These are phyloP conservation scores for Penicillium sp. DNA, from an alignment of 2,329 filamentous ascomycete genomes.

Conservation along the genomic window DNA sequence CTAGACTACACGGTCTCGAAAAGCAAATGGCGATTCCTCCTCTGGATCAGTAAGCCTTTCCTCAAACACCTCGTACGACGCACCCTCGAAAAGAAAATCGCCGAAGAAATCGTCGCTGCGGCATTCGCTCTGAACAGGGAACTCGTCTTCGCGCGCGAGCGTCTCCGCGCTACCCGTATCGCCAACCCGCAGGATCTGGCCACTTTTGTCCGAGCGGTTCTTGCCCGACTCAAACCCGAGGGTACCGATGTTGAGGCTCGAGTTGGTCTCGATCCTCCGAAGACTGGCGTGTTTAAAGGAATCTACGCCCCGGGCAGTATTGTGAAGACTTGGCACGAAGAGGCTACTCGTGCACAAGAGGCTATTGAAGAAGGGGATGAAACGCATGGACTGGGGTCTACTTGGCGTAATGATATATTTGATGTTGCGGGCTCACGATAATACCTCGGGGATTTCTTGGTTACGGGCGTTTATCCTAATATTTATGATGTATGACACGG, in stretches of 20 bases:
- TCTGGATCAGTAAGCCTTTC: conserved; percentile 83
- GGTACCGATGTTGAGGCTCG: conserved; percentile 77
- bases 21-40: conserved; percentile 75
- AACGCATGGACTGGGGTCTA: conserved; percentile 52
- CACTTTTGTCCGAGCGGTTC: conserved; percentile 81
- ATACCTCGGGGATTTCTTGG: background rate
- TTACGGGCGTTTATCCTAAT: background rate
- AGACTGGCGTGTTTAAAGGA: conserved; percentile 73
- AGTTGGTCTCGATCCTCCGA: conserved; percentile 68
- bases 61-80: conserved; percentile 79
- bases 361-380: conserved; percentile 72
- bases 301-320: conserved; percentile 88
- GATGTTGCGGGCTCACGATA: conserved; percentile 44
- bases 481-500: conserved; percentile 2
- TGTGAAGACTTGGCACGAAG: conserved; percentile 86
- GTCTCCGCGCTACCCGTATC: conserved; percentile 82
- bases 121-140: conserved; percentile 81
- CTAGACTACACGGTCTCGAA: conserved; percentile 74
- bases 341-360: conserved; percentile 71
- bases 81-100: conserved; percentile 77
- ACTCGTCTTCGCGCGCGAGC: conserved; percentile 81
- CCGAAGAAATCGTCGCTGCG: conserved; percentile 69
- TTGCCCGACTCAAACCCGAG: conserved; percentile 74
- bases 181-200: conserved; percentile 76
- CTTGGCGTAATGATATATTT: conserved; percentile 89